phyloP scores from a whole-genome alignment of 192 early-diverging fungal species.

The Podila horticola region DNA sequence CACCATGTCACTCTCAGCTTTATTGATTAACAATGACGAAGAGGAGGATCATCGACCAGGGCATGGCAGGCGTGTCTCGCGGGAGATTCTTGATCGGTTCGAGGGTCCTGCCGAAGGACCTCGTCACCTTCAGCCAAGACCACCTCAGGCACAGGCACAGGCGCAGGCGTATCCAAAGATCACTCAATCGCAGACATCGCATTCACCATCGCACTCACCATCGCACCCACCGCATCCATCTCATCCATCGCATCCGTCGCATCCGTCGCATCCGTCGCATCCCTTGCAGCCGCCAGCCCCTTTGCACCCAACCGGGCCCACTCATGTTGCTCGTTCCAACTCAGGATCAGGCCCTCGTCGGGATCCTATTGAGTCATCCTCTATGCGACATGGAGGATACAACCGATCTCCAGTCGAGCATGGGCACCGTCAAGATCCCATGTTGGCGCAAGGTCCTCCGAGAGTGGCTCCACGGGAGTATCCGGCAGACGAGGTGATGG shows the following conservation, averaged over 20 bases:
- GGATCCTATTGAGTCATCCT: not conserved
- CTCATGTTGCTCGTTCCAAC: too few species aligned
- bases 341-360: not conserved
- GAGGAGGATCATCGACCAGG: constrained; percentile 14
- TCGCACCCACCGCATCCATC: not conserved
- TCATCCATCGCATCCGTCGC: not conserved
- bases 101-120: not conserved
- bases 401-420: not conserved
- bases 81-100: constrained; percentile 31
- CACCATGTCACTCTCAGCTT: constrained; percentile 46
- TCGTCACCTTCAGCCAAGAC: not conserved
- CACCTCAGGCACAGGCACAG: not conserved
- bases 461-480: constrained; percentile 16
- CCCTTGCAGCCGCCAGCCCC: not conserved
- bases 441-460: not conserved
- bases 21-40: constrained; percentile 37
- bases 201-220: not conserved
- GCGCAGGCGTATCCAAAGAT: not conserved
- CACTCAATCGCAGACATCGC: not conserved
- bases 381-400: constrained; percentile 1
- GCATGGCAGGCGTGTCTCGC: not conserved
- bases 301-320: not conserved
- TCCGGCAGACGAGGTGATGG: constrained; percentile 43
- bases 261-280: constrained; percentile 1
- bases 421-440: constrained; percentile 14